phyloP scores from a whole-genome alignment of 169 alveolate species.

The Amoebophrya sp. region DNA sequence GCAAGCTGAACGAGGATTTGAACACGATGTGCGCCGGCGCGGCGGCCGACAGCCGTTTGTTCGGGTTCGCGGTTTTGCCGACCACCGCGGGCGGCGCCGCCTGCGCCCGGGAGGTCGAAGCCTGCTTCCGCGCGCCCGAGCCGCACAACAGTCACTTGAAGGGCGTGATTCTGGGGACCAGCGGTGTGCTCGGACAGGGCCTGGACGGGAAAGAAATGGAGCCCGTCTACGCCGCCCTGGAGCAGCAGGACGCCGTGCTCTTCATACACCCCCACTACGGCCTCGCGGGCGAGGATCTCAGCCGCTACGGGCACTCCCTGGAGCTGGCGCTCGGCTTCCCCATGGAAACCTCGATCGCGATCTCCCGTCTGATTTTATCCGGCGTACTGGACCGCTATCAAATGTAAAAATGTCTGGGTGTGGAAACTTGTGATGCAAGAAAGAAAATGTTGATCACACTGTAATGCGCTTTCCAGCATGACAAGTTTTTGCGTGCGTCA shows the following conservation, averaged over 20 bases:
- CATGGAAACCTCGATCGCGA: not conserved
- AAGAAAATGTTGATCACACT: too few species aligned
- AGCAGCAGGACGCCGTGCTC: not conserved
- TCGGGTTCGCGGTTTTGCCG: not conserved
- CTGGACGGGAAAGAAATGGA: not conserved
- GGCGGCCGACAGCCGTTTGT: not conserved
- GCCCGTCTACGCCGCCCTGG: not conserved
- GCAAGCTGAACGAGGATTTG: not conserved
- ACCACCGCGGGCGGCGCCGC: not conserved
- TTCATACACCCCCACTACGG: not conserved
- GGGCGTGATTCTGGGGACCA: slow-evolving; percentile 20
- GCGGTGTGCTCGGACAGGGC: not conserved
- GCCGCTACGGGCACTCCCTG: not conserved
- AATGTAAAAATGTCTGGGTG: too few species aligned
- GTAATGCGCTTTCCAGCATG: too few species aligned
- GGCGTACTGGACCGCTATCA: not conserved
- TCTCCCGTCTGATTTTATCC: not conserved
- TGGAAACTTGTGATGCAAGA: too few species aligned
- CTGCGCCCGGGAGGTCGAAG: not conserved
- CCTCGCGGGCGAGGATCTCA: not conserved
- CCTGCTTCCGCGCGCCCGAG: not conserved
- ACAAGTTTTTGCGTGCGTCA: too few species aligned
- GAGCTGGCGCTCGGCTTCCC: slow-evolving; percentile 15
- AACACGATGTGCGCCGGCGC: not conserved
- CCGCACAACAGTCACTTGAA: not conserved